Evolutionary conservation across 345 rosid species (phyloP).

Genomic region (Dipteronia sinensis): DNA sequence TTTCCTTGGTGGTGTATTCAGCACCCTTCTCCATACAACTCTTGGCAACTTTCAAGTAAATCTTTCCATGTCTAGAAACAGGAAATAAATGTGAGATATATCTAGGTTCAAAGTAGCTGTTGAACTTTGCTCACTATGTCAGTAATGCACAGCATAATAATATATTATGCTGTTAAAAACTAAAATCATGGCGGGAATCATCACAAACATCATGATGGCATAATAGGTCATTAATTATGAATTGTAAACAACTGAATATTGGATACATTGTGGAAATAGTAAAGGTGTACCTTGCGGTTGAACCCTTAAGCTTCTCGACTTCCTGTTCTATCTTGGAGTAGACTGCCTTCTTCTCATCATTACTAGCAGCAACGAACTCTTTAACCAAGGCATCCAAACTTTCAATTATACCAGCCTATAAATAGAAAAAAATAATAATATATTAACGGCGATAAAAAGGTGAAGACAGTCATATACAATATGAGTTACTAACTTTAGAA

Average conservation of each 20-base stretch:
- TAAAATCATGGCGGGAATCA: background rate
- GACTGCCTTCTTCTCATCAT: slow-evolving; percentile 72
- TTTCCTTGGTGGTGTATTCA: slow-evolving; percentile 77
- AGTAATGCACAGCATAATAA: no score
- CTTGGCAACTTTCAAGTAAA: slow-evolving; percentile 80
- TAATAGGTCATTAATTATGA: background rate
- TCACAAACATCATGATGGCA: background rate
- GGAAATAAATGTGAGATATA: slow-evolving; percentile 3
- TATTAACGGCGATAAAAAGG: background rate
- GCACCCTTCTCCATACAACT: slow-evolving; percentile 76
- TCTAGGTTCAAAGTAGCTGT: background rate
- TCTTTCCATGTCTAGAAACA: slow-evolving; percentile 65
- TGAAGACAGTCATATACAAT: background rate
- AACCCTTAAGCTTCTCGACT: slow-evolving; percentile 72
- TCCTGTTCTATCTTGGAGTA: slow-evolving; percentile 72
- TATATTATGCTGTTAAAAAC: background rate
- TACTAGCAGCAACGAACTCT: slow-evolving; percentile 74
- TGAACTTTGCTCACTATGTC: background rate
- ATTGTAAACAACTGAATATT: background rate
- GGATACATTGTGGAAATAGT: background rate
- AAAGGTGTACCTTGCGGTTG: slow-evolving; percentile 52
- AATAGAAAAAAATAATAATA: slow-evolving; percentile 9
- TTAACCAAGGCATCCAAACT: slow-evolving; percentile 78
- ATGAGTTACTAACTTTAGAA: slow-evolving; percentile 52
- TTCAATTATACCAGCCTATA: slow-evolving; percentile 85